Conservation (phyloP, 345 rosid species). For the Bruguiera sexangula region DNA sequence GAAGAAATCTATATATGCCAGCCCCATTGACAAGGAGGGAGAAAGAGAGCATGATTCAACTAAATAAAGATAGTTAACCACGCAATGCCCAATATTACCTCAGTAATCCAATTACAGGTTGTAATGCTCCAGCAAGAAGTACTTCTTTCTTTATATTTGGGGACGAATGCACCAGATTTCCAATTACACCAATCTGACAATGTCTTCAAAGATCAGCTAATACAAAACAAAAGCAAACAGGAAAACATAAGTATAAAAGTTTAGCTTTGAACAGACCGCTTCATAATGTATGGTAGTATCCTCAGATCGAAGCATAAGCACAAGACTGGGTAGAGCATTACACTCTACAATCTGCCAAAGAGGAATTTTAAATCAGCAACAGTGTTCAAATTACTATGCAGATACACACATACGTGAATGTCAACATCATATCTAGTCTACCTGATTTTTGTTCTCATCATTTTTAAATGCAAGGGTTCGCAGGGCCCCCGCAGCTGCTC, state of each 20-base stretch:
- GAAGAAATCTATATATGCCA: background rate
- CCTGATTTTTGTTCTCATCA: slow-evolving; percentile 69
- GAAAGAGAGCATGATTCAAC: background rate
- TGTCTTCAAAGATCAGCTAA: slow-evolving; percentile 14
- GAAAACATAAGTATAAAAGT: background rate
- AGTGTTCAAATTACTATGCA: background rate
- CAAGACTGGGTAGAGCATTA: slow-evolving; percentile 60
- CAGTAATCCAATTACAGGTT: slow-evolving; percentile 73
- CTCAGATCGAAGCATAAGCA: slow-evolving; percentile 62
- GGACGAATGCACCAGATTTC: slow-evolving; percentile 74
- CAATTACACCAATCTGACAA: slow-evolving; percentile 69
- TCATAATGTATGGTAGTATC: slow-evolving; percentile 60
- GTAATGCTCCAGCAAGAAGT: slow-evolving; percentile 70
- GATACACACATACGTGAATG: background rate
- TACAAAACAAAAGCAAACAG: slow-evolving; percentile 14
- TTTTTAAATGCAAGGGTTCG: slow-evolving; percentile 69
- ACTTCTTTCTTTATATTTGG: slow-evolving; percentile 68
- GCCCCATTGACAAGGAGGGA: background rate
- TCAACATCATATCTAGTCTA: slow-evolving; percentile 14
- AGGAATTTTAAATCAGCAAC: slow-evolving; percentile 15
- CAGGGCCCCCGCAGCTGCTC: slow-evolving; percentile 81
- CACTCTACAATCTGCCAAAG: slow-evolving; percentile 61
- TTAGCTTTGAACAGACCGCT: slow-evolving; percentile 49
- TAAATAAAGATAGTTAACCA: slow-evolving; percentile 4
- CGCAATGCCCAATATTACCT: slow-evolving; percentile 35